phyloP scores from a whole-genome alignment of 352 stramenopile genomes.

The Aphanomyces invadans region DNA sequence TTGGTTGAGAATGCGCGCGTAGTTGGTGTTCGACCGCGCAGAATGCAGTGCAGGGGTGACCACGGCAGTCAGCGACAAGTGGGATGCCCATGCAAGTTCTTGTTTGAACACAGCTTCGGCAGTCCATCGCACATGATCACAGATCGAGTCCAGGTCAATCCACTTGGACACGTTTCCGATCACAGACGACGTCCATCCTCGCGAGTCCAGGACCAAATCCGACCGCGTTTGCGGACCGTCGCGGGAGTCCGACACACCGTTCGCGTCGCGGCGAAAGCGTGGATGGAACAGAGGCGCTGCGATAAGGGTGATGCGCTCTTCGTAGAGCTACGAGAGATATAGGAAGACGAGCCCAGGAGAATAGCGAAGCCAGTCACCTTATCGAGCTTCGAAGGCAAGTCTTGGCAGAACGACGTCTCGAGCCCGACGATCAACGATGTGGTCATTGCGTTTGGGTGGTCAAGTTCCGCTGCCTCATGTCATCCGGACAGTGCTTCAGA shows the following conservation, averaged over 20 bases:
- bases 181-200: slow-evolving; percentile 73
- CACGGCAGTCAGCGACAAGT: slow-evolving; percentile 93
- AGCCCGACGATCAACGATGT: slow-evolving; percentile 52
- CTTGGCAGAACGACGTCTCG: slow-evolving; percentile 65
- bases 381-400: slow-evolving; percentile 55
- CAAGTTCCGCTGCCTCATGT: not conserved
- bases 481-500: not conserved
- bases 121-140: slow-evolving; percentile 33
- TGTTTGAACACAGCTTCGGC: slow-evolving; percentile 81
- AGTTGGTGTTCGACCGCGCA: slow-evolving; percentile 63
- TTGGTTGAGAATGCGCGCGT: slow-evolving; percentile 80
- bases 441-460: not conserved
- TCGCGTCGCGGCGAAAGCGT: slow-evolving; percentile 66
- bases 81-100: slow-evolving; percentile 93
- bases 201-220: slow-evolving; percentile 77
- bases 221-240: slow-evolving; percentile 56
- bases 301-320: slow-evolving; percentile 74
- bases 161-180: slow-evolving; percentile 74
- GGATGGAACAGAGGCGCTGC: slow-evolving; percentile 78
- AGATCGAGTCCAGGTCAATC: slow-evolving; percentile 59
- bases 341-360: not conserved
- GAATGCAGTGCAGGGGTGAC: slow-evolving; percentile 53
- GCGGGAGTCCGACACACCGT: slow-evolving; percentile 47
- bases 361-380: slow-evolving; percentile 29
- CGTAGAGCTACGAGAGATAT: slow-evolving; percentile 41